phyloP scores from a whole-genome alignment of 148 eudicot species.

The Rheum nobile region DNA sequence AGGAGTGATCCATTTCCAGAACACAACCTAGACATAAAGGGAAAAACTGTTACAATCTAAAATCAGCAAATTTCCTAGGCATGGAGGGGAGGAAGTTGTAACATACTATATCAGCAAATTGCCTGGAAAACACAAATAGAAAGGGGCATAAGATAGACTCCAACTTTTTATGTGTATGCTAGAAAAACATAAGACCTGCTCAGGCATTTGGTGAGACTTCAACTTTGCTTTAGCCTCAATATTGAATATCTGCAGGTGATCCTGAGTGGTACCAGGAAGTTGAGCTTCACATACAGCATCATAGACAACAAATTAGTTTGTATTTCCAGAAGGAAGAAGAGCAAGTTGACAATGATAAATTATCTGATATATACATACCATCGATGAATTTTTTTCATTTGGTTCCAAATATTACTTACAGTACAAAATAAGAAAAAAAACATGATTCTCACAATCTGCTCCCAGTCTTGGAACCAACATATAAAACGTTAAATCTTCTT shows the following conservation, averaged over 20 bases:
- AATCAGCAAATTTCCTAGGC: neutral
- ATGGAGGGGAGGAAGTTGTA: neutral
- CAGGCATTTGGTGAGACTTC: conserved; percentile 98
- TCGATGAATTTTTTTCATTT: neutral
- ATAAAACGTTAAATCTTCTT: neutral
- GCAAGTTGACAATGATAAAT: neutral
- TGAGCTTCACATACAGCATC: conserved; percentile 44
- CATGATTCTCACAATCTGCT: neutral
- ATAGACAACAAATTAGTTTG: neutral
- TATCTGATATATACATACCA: neutral
- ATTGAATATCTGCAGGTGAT: conserved; percentile 92
- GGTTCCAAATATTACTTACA: neutral
- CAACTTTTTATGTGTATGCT: neutral
- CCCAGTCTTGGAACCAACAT: neutral
- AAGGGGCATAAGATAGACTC: neutral
- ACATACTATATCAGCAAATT: neutral
- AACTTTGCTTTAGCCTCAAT: conserved; percentile 87
- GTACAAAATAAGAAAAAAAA: neutral
- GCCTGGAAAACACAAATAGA: neutral
- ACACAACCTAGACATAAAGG: conserved; percentile 45
- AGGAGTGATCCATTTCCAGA: conserved; percentile 96
- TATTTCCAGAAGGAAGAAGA: neutral
- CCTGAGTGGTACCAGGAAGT: conserved; percentile 95
- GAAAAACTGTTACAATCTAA: neutral
- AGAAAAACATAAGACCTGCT: conserved; percentile 48